phyloP scores from a whole-genome alignment of 225 moss, liverwort and hornwort species.

The Anthoceros angustus region DNA sequence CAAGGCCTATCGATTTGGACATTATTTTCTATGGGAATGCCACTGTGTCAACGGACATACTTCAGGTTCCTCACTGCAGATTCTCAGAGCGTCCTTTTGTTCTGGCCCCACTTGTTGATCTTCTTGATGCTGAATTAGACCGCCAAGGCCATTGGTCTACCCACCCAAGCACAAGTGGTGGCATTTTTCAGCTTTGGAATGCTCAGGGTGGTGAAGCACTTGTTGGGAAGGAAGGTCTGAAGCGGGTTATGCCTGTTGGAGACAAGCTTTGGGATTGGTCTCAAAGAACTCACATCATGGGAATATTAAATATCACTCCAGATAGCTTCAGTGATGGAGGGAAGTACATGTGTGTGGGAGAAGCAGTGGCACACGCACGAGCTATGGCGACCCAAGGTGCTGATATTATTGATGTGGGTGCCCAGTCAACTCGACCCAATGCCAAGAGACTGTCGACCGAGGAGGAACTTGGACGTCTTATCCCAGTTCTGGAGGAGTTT shows the following conservation, averaged over 20 bases:
- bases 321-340: conserved; percentile 96
- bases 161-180: conserved; percentile 45
- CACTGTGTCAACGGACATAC: conserved; percentile 40
- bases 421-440: conserved; percentile 79
- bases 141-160: conserved; percentile 45
- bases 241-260: conserved; percentile 70
- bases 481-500: conserved; percentile 58
- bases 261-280: conserved; percentile 62
- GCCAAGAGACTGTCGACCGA: conserved; percentile 54
- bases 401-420: conserved; percentile 83
- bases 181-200: conserved; percentile 45
- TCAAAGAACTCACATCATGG: conserved; percentile 72
- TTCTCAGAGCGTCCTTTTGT: conserved; percentile 75
- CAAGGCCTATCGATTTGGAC: conserved; percentile 79
- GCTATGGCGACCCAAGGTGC: conserved; percentile 66
- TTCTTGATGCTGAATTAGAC: conserved; percentile 22
- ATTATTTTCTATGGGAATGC: conserved; percentile 64
- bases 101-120: conserved; percentile 73
- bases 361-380: conserved; percentile 50
- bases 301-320: conserved; percentile 76
- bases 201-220: conserved; percentile 48
- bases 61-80: conserved; percentile 69
- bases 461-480: conserved; percentile 58
- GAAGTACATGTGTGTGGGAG: conserved; percentile 35
- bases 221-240: conserved; percentile 59